phyloP scores from a whole-genome alignment of 176 grass and related monocot species.

The Avena eriantha region DNA sequence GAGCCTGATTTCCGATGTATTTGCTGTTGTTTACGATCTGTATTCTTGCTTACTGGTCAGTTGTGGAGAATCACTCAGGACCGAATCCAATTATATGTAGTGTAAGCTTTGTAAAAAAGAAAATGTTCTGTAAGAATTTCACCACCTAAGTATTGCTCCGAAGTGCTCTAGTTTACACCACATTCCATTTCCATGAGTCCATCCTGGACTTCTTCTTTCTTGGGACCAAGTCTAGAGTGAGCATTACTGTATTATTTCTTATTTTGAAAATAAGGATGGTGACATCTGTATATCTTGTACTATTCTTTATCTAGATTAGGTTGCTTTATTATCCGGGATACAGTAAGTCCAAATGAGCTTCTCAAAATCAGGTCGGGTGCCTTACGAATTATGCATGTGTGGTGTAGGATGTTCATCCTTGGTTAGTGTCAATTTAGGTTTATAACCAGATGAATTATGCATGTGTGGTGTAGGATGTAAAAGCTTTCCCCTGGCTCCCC shows the following conservation, averaged over 20 bases:
- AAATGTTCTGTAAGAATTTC: background rate
- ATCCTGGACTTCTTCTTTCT: background rate
- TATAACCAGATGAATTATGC: background rate
- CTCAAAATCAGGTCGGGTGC: background rate
- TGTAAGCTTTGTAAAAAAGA: background rate
- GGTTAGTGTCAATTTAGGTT: background rate
- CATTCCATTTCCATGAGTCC: background rate
- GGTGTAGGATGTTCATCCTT: background rate
- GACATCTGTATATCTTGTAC: background rate
- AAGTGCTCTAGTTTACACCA: background rate
- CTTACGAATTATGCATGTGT: background rate
- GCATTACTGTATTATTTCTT: background rate
- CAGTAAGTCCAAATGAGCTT: background rate
- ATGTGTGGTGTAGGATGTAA: background rate
- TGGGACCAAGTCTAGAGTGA: background rate
- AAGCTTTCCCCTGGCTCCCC: background rate
- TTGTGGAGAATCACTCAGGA: background rate
- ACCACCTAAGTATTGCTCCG: background rate
- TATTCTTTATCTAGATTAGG: background rate
- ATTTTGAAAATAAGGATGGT: background rate
- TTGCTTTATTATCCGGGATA: conserved; percentile 15
- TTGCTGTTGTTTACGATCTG: background rate
- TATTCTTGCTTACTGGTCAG: background rate
- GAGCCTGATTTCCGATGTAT: background rate
- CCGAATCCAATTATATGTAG: background rate